phyloP scores from a whole-genome alignment of 2,329 filamentous ascomycete species.

The Aspergillus latus region DNA sequence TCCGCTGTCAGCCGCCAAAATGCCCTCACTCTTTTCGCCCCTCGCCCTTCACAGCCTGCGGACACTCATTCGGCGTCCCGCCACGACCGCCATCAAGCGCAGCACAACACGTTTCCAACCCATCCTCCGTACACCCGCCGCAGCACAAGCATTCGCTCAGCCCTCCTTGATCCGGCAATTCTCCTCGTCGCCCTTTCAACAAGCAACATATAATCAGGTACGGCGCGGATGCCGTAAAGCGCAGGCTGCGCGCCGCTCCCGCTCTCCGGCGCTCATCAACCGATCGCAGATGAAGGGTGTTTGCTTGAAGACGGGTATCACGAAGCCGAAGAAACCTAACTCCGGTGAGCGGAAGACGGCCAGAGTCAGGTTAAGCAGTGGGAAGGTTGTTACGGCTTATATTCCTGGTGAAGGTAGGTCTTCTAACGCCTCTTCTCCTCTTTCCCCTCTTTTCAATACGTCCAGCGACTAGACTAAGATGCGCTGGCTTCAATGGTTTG shows the following conservation, averaged over 20 bases:
- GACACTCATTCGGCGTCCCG: constrained; percentile 32
- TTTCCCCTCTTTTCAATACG: neutral
- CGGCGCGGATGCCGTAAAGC: constrained; percentile 72
- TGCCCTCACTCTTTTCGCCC: constrained; percentile 37
- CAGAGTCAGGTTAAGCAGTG: constrained; percentile 82
- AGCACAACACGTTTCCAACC: constrained; percentile 28
- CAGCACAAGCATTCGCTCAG: constrained; percentile 13
- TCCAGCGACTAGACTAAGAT: neutral
- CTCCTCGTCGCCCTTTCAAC: constrained; percentile 57
- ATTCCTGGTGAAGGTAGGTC: constrained; percentile 82
- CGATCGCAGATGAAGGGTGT: constrained; percentile 91
- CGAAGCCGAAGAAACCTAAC: constrained; percentile 98
- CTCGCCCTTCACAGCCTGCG: constrained; percentile 38
- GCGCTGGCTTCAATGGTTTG: neutral
- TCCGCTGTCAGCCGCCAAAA: constrained; percentile 19
- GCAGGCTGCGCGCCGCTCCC: constrained; percentile 78
- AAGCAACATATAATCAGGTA: constrained; percentile 72
- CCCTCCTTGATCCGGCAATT: constrained; percentile 46
- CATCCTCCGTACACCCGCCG: constrained; percentile 31
- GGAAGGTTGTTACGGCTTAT: constrained; percentile 85
- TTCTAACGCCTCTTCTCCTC: constrained; percentile 2
- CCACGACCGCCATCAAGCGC: constrained; percentile 25
- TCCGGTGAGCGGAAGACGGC: constrained; percentile 96
- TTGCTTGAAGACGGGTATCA: constrained; percentile 88
- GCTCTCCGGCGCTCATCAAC: constrained; percentile 77